Conservation (phyloP, 768 basidiomycete genomes). For the Kwoniella mangroviensis region DNA sequence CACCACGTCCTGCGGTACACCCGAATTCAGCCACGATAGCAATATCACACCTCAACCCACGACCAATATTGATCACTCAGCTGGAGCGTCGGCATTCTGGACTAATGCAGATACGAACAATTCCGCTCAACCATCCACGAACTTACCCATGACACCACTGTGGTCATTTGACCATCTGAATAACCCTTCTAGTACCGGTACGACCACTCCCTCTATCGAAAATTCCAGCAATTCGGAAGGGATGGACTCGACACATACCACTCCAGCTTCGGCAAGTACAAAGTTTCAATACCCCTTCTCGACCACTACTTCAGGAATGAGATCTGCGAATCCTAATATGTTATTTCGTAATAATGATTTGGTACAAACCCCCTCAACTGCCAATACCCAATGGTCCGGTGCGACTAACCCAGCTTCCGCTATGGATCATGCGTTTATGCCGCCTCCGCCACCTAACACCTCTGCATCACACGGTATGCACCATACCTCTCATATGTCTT, state of each 20-base stretch:
- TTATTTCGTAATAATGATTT: not conserved
- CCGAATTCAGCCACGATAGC: not conserved
- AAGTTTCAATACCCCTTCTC: slow-evolving; percentile 6
- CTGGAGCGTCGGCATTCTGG: slow-evolving; percentile 20
- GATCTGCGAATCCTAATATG: not conserved
- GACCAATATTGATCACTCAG: not conserved
- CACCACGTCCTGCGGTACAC: not conserved
- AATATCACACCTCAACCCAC: slow-evolving; percentile 16
- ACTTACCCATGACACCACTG: slow-evolving; percentile 4
- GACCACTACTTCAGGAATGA: not conserved
- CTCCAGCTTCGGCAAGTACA: slow-evolving; percentile 1
- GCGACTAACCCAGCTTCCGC: slow-evolving; percentile 11
- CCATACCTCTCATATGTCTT: slow-evolving; percentile 8
- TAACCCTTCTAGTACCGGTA: not conserved
- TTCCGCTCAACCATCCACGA: not conserved
- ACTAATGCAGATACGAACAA: not conserved
- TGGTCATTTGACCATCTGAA: slow-evolving; percentile 14
- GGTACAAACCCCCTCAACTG: slow-evolving; percentile 15
- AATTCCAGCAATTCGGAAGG: not conserved
- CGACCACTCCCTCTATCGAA: not conserved
- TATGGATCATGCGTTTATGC: slow-evolving; percentile 14
- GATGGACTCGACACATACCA: slow-evolving; percentile 7
- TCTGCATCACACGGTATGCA: slow-evolving; percentile 7
- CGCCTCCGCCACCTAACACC: slow-evolving; percentile 9
- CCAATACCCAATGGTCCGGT: slow-evolving; percentile 17